Evolutionary conservation across 495 filamentous ascomycete genomes (phyloP).

Genomic region (Aspergillus indologenus): DNA sequence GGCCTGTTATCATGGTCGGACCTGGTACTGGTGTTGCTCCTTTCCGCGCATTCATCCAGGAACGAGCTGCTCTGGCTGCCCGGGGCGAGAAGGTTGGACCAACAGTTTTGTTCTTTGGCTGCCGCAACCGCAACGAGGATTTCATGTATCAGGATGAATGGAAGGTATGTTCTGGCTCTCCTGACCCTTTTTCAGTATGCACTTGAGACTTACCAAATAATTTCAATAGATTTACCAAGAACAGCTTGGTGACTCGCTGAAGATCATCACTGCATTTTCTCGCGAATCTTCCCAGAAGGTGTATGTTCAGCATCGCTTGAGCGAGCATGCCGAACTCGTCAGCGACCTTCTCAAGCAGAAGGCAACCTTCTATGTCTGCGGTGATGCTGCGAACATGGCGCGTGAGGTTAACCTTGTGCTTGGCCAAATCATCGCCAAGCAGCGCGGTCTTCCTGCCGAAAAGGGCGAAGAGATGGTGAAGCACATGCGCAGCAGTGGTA

Average conservation of each 20-base stretch:
- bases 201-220: not conserved
- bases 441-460: slow-evolving; percentile 73
- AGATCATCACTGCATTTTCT: slow-evolving; percentile 90
- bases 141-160: slow-evolving; percentile 92
- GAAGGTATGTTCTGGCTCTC: slow-evolving; percentile 62
- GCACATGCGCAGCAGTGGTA: slow-evolving; percentile 85
- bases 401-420: slow-evolving; percentile 88
- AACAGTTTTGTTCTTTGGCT: slow-evolving; percentile 92
- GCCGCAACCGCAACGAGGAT: slow-evolving; percentile 79
- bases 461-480: slow-evolving; percentile 96
- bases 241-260: slow-evolving; percentile 80
- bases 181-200: not conserved
- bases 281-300: slow-evolving; percentile 78
- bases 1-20: slow-evolving; percentile 93
- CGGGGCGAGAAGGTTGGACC: slow-evolving; percentile 83
- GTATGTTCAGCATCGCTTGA: slow-evolving; percentile 92
- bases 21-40: slow-evolving; percentile 97
- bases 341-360: slow-evolving; percentile 85
- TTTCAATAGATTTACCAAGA: slow-evolving; percentile 68
- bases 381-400: slow-evolving; percentile 98
- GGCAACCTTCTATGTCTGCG: slow-evolving; percentile 97
- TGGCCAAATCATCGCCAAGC: slow-evolving; percentile 75
- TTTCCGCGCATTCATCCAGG: slow-evolving; percentile 93
- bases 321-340: slow-evolving; percentile 77
- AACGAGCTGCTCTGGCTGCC: slow-evolving; percentile 76